Evolutionary conservation across 305 asterid genomes (phyloP), one percentile per base, ranked within the genome.

Genomic region (Ruellia speciosa): DNA sequence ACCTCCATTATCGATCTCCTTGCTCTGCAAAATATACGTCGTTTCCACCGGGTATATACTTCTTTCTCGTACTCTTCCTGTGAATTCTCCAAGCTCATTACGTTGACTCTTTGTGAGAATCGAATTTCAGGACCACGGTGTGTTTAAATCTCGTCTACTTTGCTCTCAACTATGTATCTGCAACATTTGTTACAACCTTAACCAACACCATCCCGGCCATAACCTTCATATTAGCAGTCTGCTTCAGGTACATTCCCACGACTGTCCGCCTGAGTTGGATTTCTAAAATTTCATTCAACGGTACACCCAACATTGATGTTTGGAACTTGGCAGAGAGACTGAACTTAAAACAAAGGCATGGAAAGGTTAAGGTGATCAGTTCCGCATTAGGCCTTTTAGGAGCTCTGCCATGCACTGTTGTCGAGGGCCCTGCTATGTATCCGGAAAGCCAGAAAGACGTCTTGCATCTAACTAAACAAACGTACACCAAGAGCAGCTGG

Each of bases 161-260:
- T 14, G 77, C 75, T 4, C 60, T 71, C 57, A 69, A 72, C 9
- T 75, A 65, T 31, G 71, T 72, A 4, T 62, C 81, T 24, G 75
- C 81, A 13, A 75, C 81, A 57, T 75, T 75, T 63, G 81, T 77
- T 15, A 59, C 73, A 4, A 75, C 77, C 51, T 50, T 69, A 52
- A 62, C 66, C 46, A 75, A 66, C 62, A 37, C 41, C 9, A 37
- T 37, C 6, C 41, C 41, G 3, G 41, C 9, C 41, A 37, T 37
- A 6, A 7, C 41, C 9, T 37, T 37, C 6, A 7, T 37, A 2
- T 37, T 37, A 37, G 41, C 41, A 7, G 41, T 37, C 41, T 37
- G 41, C 9, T 37, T 37, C 41, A 37, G 41, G 41, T 37, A 37
- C 41, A 37, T 6, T 37, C 12, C 9, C 3, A 6, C 37, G 37